Conservation (phyloP, 352 stramenopile genomes). For the Paralagenidium karlingii region DNA sequence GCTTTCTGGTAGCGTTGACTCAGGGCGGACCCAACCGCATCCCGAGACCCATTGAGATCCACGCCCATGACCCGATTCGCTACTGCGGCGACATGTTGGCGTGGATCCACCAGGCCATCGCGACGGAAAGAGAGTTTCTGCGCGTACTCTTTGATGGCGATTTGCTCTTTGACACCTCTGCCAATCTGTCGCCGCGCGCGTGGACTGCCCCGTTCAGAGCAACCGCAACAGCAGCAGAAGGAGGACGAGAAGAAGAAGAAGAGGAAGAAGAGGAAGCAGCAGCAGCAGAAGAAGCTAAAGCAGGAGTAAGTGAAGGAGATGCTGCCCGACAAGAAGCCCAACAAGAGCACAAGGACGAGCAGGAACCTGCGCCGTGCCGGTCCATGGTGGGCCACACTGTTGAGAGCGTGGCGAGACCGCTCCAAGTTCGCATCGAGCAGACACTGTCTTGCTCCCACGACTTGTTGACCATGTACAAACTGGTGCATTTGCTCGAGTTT, state of each 20-base stretch:
- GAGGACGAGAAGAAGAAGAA: not conserved
- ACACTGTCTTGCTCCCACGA: conserved; percentile 33
- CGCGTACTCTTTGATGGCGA: conserved; percentile 61
- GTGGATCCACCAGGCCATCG: conserved; percentile 79
- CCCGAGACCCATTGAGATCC: conserved; percentile 75
- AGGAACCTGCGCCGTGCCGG: conserved; percentile 10
- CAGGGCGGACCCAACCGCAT: conserved; percentile 60
- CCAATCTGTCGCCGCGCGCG: not conserved
- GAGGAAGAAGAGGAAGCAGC: not conserved
- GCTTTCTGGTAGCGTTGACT: conserved; percentile 71
- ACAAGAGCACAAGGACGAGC: not conserved
- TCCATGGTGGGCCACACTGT: conserved; percentile 50
- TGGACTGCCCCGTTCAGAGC: not conserved
- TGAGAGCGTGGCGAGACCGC: conserved; percentile 37
- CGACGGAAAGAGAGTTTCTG: conserved; percentile 72
- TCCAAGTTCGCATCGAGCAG: conserved; percentile 57
- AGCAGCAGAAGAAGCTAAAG: too few species aligned
- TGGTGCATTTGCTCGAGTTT: conserved; percentile 54
- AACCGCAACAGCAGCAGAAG: not conserved
- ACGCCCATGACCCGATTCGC: conserved; percentile 73
- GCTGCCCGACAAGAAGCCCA: not conserved
- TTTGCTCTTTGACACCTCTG: conserved; percentile 13
- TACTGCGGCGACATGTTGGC: conserved; percentile 85
- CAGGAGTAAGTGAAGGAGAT: too few species aligned
- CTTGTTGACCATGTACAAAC: conserved; percentile 44